These are phyloP conservation scores for Immersiporthe knoxdaviesiana DNA, from an alignment of 2,329 filamentous ascomycete genomes.

Conservation along the genomic window DNA sequence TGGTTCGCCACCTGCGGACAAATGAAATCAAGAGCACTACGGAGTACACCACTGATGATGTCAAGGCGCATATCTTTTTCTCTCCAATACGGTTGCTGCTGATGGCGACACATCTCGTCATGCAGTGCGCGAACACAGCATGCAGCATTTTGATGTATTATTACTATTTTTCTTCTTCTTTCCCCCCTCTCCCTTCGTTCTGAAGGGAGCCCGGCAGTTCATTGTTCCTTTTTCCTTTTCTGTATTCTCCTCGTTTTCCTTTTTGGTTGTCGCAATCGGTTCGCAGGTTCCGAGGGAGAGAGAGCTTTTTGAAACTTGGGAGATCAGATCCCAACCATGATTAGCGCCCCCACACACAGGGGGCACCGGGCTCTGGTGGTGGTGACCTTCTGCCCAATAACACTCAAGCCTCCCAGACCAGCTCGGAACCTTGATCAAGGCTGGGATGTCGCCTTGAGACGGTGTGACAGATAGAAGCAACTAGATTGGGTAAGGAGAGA, in stretches of 20 bases:
- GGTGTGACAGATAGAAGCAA: constrained; percentile 8
- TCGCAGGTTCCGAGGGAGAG: neutral
- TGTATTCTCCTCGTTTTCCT: neutral
- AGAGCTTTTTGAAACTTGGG: constrained; percentile 4
- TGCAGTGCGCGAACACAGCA: constrained; percentile 8
- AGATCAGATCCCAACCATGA: constrained; percentile 11
- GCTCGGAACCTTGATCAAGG: constrained; percentile 7
- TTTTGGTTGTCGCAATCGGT: neutral
- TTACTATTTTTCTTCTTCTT: too few relatives aligned
- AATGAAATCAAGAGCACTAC: neutral
- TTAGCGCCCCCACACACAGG: constrained; percentile 14
- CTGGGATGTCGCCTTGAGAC: constrained; percentile 11
- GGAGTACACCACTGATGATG: neutral
- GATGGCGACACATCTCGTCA: neutral
- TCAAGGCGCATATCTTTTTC: neutral
- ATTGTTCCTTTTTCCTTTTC: neutral
- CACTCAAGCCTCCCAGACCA: neutral
- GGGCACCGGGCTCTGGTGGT: too few relatives aligned
- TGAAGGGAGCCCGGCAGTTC: neutral
- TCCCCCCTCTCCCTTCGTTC: neutral
- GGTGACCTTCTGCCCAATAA: constrained; percentile 2
- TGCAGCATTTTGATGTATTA: neutral
- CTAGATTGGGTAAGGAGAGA: neutral
- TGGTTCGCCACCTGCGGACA: constrained; percentile 4
- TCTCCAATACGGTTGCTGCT: neutral